Evolutionary conservation across 176 grass and related monocot species (phyloP).

Genomic region (Zoysia pacifica): DNA sequence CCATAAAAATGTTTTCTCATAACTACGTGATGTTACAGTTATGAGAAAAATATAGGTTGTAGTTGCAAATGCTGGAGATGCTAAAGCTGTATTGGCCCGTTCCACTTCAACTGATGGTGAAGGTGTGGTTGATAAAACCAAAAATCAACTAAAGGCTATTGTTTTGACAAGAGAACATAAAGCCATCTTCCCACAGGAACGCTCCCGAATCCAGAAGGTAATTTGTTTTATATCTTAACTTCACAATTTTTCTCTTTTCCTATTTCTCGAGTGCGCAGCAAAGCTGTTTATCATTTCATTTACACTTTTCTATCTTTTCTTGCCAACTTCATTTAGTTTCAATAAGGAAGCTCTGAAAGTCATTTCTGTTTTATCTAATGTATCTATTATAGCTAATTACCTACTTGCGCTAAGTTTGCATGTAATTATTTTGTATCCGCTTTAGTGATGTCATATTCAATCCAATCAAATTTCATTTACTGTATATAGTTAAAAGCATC

Average conservation of each 20-base stretch:
- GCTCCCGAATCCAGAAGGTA: slow-evolving; percentile 80
- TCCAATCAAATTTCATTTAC: slow-evolving; percentile 4
- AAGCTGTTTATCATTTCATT: background rate
- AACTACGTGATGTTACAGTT: background rate
- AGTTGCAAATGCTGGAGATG: slow-evolving; percentile 91
- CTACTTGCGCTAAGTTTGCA: background rate
- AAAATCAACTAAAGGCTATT: slow-evolving; percentile 71
- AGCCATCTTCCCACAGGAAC: slow-evolving; percentile 95
- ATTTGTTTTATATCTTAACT: slow-evolving; percentile 29
- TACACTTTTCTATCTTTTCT: background rate
- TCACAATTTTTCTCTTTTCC: background rate
- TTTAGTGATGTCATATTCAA: background rate
- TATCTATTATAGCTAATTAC: background rate
- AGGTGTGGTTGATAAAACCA: slow-evolving; percentile 1
- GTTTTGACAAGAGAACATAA: slow-evolving; percentile 99
- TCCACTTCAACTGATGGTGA: slow-evolving; percentile 44
- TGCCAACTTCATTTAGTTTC: slow-evolving; percentile 2
- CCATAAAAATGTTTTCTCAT: slow-evolving; percentile 3
- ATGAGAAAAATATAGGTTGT: slow-evolving; percentile 65
- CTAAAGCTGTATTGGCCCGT: slow-evolving; percentile 89
- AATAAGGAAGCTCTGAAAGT: background rate
- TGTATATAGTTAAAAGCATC: background rate
- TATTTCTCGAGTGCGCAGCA: background rate
- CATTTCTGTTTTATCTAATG: background rate
- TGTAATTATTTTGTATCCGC: background rate